Conservation (phyloP, 768 basidiomycete genomes). For the Tricholoma bakamatsutake region DNA sequence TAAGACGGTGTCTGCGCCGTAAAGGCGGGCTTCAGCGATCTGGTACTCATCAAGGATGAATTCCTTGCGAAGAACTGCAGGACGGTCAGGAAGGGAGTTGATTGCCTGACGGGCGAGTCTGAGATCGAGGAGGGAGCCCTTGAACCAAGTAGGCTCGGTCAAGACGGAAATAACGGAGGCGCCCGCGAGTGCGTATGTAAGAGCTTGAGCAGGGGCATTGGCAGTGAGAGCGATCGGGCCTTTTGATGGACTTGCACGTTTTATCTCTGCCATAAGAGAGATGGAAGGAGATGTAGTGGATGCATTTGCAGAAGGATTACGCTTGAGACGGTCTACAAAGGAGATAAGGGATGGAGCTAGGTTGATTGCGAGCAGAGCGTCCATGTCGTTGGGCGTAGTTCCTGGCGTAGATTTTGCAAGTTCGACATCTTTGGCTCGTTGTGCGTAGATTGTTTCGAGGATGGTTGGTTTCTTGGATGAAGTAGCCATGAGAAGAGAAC, state of each 20-base stretch:
- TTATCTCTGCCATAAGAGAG: slow-evolving; percentile 83
- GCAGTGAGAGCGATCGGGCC: slow-evolving; percentile 67
- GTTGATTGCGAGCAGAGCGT: slow-evolving; percentile 55
- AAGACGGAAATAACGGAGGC: slow-evolving; percentile 84
- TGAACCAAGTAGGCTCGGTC: slow-evolving; percentile 91
- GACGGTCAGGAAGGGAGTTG: slow-evolving; percentile 65
- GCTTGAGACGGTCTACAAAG: slow-evolving; percentile 50
- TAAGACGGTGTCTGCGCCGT: slow-evolving; percentile 82
- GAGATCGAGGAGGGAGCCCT: slow-evolving; percentile 78
- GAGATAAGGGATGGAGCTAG: slow-evolving; percentile 65
- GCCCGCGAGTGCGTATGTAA: slow-evolving; percentile 74
- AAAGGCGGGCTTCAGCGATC: slow-evolving; percentile 76
- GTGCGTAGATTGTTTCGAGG: slow-evolving; percentile 68
- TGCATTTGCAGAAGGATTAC: slow-evolving; percentile 25
- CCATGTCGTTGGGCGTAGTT: slow-evolving; percentile 51
- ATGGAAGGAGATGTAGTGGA: slow-evolving; percentile 20
- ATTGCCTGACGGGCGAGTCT: slow-evolving; percentile 71
- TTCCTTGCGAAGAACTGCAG: slow-evolving; percentile 83
- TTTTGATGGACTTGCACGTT: slow-evolving; percentile 86
- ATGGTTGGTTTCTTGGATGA: slow-evolving; percentile 46
- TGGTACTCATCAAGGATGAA: slow-evolving; percentile 86
- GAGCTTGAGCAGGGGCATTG: slow-evolving; percentile 68
- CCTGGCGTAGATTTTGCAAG: slow-evolving; percentile 59
- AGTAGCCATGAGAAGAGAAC: neutral
- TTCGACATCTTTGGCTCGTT: slow-evolving; percentile 66